Percentiles rank a stretch among this genome's conserved stretches.
Conservation (phyloP, 352 stramenopile species). For the Pythium sp. region DNA sequence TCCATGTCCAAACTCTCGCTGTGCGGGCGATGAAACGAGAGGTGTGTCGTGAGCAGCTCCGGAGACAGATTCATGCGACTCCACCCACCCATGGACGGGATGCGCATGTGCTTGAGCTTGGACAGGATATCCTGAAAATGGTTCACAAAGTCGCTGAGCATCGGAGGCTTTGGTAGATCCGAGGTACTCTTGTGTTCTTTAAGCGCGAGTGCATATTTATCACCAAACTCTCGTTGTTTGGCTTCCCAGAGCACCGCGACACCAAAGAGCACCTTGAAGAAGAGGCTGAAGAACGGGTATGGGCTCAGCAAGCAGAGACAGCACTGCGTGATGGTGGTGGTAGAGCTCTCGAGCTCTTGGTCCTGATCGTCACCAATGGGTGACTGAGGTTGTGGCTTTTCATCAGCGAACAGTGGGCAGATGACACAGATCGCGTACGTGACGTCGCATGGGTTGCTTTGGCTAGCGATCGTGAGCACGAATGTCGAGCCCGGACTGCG, state of each 20-base stretch:
- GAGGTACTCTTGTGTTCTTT: conserved; percentile 17
- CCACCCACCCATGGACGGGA: conserved; percentile 77
- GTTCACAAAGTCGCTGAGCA: conserved; percentile 54
- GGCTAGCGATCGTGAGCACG: conserved; percentile 63
- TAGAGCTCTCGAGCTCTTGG: not conserved
- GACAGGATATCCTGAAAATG: conserved; percentile 66
- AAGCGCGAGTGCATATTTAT: conserved; percentile 25
- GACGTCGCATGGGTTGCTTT: conserved; percentile 40
- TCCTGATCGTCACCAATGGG: not conserved
- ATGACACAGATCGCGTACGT: conserved; percentile 74
- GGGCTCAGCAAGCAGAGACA: conserved; percentile 74
- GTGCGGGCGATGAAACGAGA: conserved; percentile 79
- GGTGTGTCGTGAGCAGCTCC: conserved; percentile 52
- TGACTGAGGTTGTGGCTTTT: conserved; percentile 4
- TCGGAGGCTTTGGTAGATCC: conserved; percentile 22
- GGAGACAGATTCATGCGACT: conserved; percentile 57
- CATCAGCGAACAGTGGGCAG: conserved; percentile 56
- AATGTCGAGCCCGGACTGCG: conserved; percentile 64
- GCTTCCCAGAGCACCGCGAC: conserved; percentile 71
- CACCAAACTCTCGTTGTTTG: conserved; percentile 38
- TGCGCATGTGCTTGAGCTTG: conserved; percentile 52
- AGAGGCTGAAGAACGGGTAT: conserved; percentile 83
- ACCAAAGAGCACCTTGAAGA: conserved; percentile 80
- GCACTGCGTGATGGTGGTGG: conserved; percentile 35
- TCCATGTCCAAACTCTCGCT: conserved; percentile 54